Evolutionary conservation across 441 rosid species (phyloP), one percentile per base, ranked within the genome.

Genomic region (Isatis lusitanica): DNA sequence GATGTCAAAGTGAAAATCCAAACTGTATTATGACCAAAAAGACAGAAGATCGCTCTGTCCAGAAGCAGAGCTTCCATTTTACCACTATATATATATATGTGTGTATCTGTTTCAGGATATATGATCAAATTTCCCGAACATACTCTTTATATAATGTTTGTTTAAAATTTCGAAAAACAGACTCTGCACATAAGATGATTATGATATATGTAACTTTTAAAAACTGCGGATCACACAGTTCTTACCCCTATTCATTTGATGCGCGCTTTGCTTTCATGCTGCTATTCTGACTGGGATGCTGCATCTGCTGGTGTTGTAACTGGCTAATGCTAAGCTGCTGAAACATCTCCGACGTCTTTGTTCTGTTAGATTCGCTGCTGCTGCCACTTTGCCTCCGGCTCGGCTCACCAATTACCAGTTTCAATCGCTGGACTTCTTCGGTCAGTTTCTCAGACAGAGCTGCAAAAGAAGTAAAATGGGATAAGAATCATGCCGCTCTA

Each of bases 381-480:
- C 85, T 81, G 30, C 78, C 68, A 40, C 68, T 26, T 71, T 71
- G 71, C 58, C 77, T 65, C 18, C 24, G 68, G 39, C 43, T 61
- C 15, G 83, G 77, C 68, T 88, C 90, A 5, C 90, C 86, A 9
- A 84, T 86, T 7, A 88, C 85, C 6, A 82, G 36, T 78, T 92
- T 94, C 85, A 94, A 55, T 18, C 98, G 79, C 43, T 85, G 88
- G 42, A 94, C 98, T 80, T 94, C 98, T 2, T 86, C 92, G 13
- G 82, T 88, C 71, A 94, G 83, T 63, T 93, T 92, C 75, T 94
- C 98, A 15, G 91, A 88, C 39, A 94, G 86, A 60, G 98, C 98
- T 94, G 89, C 78, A 71, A 33, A 38, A 66, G 9, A 66, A 7
- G 7, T 44, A 28, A 38, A 42, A 43, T 26, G 38, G 38, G 4